Percentiles rank a stretch among this genome's conserved stretches.
Conservation (phyloP, 768 basidiomycete species). For the Ephemerocybe angulata region DNA sequence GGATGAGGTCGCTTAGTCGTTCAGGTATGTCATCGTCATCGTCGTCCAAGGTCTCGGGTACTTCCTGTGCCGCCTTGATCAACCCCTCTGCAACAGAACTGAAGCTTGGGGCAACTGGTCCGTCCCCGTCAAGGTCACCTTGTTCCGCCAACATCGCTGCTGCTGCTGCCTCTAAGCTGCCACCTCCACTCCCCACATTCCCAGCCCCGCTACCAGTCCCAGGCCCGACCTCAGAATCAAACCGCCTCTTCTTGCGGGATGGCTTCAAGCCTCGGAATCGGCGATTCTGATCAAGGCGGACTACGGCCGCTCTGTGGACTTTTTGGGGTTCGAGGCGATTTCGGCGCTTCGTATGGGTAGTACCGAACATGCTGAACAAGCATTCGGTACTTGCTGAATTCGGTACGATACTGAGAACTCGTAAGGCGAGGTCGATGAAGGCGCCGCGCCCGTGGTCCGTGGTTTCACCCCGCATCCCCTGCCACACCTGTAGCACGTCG, state of each 20-base stretch:
- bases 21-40: not conserved
- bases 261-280: not conserved
- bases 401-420: constrained; percentile 20
- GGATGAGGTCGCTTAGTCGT: not conserved
- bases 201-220: not conserved
- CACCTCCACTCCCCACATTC: not conserved
- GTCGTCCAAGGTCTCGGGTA: not conserved
- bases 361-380: constrained; percentile 23
- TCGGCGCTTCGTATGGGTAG: constrained; percentile 24
- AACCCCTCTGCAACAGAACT: not conserved
- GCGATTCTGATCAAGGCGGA: not conserved
- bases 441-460: constrained; percentile 1
- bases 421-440: constrained; percentile 17
- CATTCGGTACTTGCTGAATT: constrained; percentile 29
- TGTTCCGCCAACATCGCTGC: not conserved
- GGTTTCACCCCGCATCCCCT: constrained; percentile 4
- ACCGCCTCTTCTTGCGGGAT: not conserved
- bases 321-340: constrained; percentile 12
- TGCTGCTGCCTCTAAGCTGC: not conserved
- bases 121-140: not conserved
- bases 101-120: not conserved
- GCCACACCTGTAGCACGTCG: not conserved
- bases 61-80: not conserved
- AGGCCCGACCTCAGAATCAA: not conserved
- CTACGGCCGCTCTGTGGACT: constrained; percentile 1